Base-by-base conservation (phyloP, 2,329 filamentous ascomycete species). In the Hirsutella thompsonii region DNA sequence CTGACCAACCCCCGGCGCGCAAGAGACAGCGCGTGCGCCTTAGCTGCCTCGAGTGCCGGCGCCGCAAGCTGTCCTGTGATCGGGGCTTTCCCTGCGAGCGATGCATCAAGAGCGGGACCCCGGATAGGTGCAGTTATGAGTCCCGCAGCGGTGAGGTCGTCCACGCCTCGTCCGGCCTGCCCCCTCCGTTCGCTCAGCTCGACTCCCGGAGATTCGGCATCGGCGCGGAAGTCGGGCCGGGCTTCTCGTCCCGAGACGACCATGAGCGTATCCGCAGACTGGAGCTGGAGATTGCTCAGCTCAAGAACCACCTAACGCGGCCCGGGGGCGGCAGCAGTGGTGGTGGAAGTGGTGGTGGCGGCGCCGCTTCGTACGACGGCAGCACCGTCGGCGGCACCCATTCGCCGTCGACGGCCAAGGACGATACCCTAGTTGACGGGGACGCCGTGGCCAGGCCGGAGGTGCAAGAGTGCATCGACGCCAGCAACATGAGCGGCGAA, bases 61-160 rank as follows among this genome's bases (percentile, higher is more conserved):
- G 74, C 41, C 65, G 74, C 42, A 79, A 79, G 60, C 62, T 78
- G 30, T 77, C 73, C 20, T 79, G 74, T 54, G 75, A 77, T 56
- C 65, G 74, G 45, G 74, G 74, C 53, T 67, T 76, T 49, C 74
- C 74, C 20, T 79, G 74, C 52, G 72, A 76, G 55, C 69, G 74
- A 37, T 79, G 74, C 56, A 66, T 77, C 56, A 77, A 76, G 58
- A 76, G 72, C 45, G 73, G 72, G 50, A 78, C 73, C 21, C 68
- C 73, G 18, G 74, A 76, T 39, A 66, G 69, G 14, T 78, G 74
- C 58, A 73, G 68, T 46, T 78, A 77, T 51, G 74, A 78, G 56
- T 69, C 71, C 23, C 72, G 67, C 59, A 70, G 60, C 38, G 66
- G 69, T 41, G 68, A 70, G 50, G 59, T 73, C 44, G 59, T 70